These are phyloP conservation scores for Nicotiana benthamiana DNA, from an alignment of 257 asterid genomes.

Conservation along the genomic window DNA sequence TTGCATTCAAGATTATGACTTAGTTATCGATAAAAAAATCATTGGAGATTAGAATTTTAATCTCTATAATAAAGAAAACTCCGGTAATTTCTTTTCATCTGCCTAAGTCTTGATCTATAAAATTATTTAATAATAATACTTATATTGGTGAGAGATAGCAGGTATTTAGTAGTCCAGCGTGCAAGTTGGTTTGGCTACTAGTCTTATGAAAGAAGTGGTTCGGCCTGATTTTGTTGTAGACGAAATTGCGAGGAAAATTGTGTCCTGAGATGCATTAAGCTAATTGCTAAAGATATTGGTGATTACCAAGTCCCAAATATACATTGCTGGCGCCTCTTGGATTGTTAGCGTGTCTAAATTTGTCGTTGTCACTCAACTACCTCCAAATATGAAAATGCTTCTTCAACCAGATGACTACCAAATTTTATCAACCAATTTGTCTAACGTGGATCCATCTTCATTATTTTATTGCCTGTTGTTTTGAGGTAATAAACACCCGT, in stretches of 20 bases:
- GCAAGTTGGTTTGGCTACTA: neutral
- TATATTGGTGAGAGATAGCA: neutral
- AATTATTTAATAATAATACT: neutral
- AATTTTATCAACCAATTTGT: neutral
- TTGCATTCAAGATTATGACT: neutral
- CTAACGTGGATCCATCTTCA: neutral
- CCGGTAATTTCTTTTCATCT: neutral
- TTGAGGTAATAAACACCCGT: neutral
- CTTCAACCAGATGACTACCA: neutral
- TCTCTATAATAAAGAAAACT: no score
- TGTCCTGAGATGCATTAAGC: neutral
- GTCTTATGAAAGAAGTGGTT: neutral
- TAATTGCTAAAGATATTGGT: neutral
- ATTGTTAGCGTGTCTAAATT: conserved; percentile 1
- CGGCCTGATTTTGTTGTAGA: neutral
- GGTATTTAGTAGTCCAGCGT: neutral
- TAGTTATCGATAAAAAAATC: neutral
- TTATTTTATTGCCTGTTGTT: neutral
- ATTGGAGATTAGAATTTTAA: neutral
- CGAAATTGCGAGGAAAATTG: neutral
- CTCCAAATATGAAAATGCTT: conserved; percentile 1
- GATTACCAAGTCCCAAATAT: neutral
- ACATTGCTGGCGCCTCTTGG: neutral
- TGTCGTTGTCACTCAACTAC: neutral
- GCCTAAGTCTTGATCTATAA: neutral